A percentile compares a stretch with the other conserved stretches of the same genome.
Conservation (phyloP, 306 rosid species). For the Vigna hirtella region DNA sequence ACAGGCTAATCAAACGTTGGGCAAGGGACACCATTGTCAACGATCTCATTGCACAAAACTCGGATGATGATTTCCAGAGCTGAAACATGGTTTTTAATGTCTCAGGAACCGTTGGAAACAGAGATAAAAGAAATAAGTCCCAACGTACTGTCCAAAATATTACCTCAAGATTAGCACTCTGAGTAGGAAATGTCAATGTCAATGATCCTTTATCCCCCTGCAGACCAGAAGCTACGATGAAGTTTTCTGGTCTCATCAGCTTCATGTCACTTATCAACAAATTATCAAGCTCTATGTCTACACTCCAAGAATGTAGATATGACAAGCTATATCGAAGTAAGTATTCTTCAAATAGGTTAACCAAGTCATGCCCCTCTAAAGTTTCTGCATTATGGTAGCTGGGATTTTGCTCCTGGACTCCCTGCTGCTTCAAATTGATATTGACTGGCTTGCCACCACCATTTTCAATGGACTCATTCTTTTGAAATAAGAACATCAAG, state of each 20-base stretch:
- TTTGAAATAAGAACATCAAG: slow-evolving; percentile 66
- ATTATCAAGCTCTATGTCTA: slow-evolving; percentile 79
- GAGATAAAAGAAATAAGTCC: slow-evolving; percentile 48
- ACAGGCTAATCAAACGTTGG: slow-evolving; percentile 86
- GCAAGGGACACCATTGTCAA: slow-evolving; percentile 95
- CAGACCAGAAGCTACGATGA: slow-evolving; percentile 82
- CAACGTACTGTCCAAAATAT: slow-evolving; percentile 48
- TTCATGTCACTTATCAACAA: slow-evolving; percentile 83
- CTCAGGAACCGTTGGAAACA: slow-evolving; percentile 55
- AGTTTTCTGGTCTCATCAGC: slow-evolving; percentile 79
- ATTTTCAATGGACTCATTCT: slow-evolving; percentile 50
- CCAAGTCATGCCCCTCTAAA: slow-evolving; percentile 60
- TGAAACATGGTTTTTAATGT: slow-evolving; percentile 68
- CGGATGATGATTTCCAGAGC: slow-evolving; percentile 96
- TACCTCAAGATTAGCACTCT: slow-evolving; percentile 83
- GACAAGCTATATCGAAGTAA: slow-evolving; percentile 86
- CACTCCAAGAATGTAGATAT: slow-evolving; percentile 84
- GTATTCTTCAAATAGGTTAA: slow-evolving; percentile 75
- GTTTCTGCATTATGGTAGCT: slow-evolving; percentile 52
- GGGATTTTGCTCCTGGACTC: slow-evolving; percentile 59
- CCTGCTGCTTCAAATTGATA: slow-evolving; percentile 62
- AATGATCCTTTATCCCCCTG: slow-evolving; percentile 94
- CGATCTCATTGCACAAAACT: slow-evolving; percentile 92
- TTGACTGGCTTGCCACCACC: slow-evolving; percentile 48
- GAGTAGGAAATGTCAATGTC: slow-evolving; percentile 88